Percentiles rank a stretch among this genome's conserved stretches.
These are phyloP conservation scores for Dentipellis fragilis DNA, from an alignment of 768 basidiomycete species.

Conservation along the genomic window DNA sequence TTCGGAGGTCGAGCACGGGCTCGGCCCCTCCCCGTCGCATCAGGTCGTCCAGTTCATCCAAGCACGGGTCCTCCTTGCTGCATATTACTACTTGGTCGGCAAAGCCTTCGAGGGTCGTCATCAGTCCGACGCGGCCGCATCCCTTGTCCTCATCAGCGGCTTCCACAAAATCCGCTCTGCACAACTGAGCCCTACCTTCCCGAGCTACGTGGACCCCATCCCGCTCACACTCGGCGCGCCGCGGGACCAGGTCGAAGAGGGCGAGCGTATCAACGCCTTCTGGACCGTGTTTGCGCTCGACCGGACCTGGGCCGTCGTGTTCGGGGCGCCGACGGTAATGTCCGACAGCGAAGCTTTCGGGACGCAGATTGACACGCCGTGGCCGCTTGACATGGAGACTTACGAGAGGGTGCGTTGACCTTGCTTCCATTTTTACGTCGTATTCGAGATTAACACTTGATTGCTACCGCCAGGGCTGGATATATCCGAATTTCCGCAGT, in stretches of 20 bases:
- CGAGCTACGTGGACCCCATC: constrained; percentile 9
- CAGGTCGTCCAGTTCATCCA: constrained; percentile 26
- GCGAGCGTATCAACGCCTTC: not conserved
- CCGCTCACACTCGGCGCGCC: not conserved
- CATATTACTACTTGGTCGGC: constrained; percentile 20
- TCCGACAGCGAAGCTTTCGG: not conserved
- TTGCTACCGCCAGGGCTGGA: constrained; percentile 27
- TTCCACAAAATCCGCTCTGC: constrained; percentile 18
- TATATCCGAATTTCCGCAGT: constrained; percentile 34
- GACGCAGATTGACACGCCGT: not conserved
- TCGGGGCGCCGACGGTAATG: not conserved
- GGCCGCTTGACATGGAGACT: not conserved
- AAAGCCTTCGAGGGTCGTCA: constrained; percentile 22
- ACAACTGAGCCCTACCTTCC: constrained; percentile 7
- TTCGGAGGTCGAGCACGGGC: constrained; percentile 34
- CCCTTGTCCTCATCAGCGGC: constrained; percentile 19
- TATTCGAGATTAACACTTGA: constrained; percentile 20
- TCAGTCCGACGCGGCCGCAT: constrained; percentile 21
- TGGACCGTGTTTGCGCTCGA: not conserved
- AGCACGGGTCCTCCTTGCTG: constrained; percentile 22
- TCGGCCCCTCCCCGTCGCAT: constrained; percentile 21
- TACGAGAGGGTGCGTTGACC: not conserved
- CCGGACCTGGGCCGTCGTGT: not conserved
- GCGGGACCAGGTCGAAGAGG: not conserved
- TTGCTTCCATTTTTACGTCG: not conserved